Conservation (phyloP, 257 asterid species). For the Lavandula angustifolia region DNA sequence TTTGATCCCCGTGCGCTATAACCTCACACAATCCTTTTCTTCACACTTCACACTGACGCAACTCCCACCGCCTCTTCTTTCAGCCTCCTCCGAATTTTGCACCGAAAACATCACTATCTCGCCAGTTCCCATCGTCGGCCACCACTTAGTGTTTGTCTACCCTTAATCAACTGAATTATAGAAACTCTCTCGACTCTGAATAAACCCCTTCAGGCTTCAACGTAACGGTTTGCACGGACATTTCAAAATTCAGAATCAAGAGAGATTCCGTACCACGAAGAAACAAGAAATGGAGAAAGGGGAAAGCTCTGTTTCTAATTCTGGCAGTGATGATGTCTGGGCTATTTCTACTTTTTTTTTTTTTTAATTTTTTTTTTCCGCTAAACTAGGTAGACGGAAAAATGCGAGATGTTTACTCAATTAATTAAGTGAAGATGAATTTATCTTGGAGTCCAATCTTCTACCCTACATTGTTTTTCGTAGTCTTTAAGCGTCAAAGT, state of each 20-base stretch:
- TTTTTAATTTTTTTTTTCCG: too few species aligned
- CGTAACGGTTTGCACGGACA: slow-evolving; percentile 27
- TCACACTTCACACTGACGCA: too few species aligned
- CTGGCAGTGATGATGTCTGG: slow-evolving; percentile 54
- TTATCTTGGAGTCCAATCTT: background rate
- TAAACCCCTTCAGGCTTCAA: background rate
- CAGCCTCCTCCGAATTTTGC: too few species aligned
- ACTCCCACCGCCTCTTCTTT: too few species aligned
- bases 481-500: slow-evolving; percentile 9
- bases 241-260: slow-evolving; percentile 26
- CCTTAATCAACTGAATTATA: background rate
- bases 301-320: slow-evolving; percentile 55
- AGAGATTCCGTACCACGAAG: slow-evolving; percentile 24
- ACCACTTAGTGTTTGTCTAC: too few species aligned
- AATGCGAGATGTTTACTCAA: background rate
- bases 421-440: background rate
- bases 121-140: too few species aligned
- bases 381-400: slow-evolving; percentile 56
- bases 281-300: slow-evolving; percentile 63
- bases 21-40: too few species aligned
- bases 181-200: background rate
- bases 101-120: too few species aligned
- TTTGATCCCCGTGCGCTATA: too few species aligned
- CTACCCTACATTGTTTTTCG: background rate
- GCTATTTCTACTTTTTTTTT: too few species aligned